Conservation (phyloP, 2,329 filamentous ascomycete genomes). For the Akanthomyces uredinophilus region DNA sequence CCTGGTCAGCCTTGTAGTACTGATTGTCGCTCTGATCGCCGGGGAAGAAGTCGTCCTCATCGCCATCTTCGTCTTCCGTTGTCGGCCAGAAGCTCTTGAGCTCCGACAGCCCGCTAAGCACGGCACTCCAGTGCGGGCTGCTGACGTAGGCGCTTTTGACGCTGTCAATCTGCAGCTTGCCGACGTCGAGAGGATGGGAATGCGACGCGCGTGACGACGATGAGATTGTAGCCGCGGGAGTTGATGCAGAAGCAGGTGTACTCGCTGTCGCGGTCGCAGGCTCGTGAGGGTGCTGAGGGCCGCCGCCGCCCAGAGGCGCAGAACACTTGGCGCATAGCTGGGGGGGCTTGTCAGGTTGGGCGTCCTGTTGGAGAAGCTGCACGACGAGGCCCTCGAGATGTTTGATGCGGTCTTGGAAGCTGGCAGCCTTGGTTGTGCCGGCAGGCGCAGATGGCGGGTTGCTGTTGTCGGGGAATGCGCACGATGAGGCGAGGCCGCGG, state of each 20-base stretch:
- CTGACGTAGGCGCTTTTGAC: slow-evolving; percentile 11
- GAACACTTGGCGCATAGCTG: slow-evolving; percentile 2
- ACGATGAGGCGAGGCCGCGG: slow-evolving; percentile 22
- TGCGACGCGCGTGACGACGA: background rate
- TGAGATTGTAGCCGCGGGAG: background rate
- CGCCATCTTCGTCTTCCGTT: background rate
- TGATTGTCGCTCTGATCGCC: slow-evolving; percentile 7
- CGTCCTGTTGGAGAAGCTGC: background rate
- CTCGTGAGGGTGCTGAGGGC: background rate
- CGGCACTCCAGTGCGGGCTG: slow-evolving; percentile 12
- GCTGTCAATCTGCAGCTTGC: slow-evolving; percentile 1
- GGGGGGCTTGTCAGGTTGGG: background rate
- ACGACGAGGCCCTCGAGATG: slow-evolving; percentile 26
- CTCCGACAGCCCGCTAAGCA: slow-evolving; percentile 3
- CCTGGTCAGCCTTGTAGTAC: background rate
- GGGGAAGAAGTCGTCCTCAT: slow-evolving; percentile 3
- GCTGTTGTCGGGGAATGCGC: slow-evolving; percentile 28
- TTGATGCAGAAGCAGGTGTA: background rate
- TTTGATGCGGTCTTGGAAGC: slow-evolving; percentile 22
- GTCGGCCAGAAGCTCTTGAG: slow-evolving; percentile 4
- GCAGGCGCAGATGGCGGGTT: slow-evolving; percentile 13
- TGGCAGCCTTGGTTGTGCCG: slow-evolving; percentile 11
- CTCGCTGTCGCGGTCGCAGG: background rate
- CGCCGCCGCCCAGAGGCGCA: background rate
- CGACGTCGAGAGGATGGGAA: slow-evolving; percentile 1